A percentile compares a stretch with the other conserved stretches of the same genome.
phyloP scores from a whole-genome alignment of 192 early-diverging fungal species.

The Backusella westeae region DNA sequence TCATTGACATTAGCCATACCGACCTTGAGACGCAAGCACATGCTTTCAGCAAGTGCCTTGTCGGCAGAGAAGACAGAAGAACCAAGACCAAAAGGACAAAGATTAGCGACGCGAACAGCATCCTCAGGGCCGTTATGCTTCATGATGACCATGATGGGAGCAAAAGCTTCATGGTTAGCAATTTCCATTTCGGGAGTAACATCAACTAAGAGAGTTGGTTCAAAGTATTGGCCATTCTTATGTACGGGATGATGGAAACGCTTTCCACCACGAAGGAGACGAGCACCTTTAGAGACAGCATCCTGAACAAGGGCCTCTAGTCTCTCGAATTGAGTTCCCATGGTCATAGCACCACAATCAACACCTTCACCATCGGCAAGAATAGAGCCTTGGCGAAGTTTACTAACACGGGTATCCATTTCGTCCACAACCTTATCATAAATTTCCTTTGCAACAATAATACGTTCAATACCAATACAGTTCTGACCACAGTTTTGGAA shows the following conservation, averaged over 20 bases:
- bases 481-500: conserved; percentile 91
- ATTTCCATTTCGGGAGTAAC: conserved; percentile 77
- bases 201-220: conserved; percentile 77
- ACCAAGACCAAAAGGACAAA: conserved; percentile 73
- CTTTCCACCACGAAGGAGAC: conserved; percentile 66
- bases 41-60: conserved; percentile 52
- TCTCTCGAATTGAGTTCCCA: conserved; percentile 56
- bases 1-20: conserved; percentile 90
- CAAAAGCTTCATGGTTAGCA: conserved; percentile 74
- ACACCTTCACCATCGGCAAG: conserved; percentile 62
- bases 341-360: conserved; percentile 86
- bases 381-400: conserved; percentile 68
- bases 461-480: conserved; percentile 86
- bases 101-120: conserved; percentile 65
- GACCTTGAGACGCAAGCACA: conserved; percentile 60
- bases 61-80: conserved; percentile 78
- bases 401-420: conserved; percentile 52
- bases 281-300: conserved; percentile 76
- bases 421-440: conserved; percentile 71
- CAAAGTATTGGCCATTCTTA: conserved; percentile 78
- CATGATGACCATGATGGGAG: conserved; percentile 80
- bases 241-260: conserved; percentile 67
- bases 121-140: conserved; percentile 66
- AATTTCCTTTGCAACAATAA: conserved; percentile 66
- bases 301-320: conserved; percentile 70